These are phyloP conservation scores for Elymus sibiricus DNA, from an alignment of 176 grass and related monocot genomes.

Conservation along the genomic window DNA sequence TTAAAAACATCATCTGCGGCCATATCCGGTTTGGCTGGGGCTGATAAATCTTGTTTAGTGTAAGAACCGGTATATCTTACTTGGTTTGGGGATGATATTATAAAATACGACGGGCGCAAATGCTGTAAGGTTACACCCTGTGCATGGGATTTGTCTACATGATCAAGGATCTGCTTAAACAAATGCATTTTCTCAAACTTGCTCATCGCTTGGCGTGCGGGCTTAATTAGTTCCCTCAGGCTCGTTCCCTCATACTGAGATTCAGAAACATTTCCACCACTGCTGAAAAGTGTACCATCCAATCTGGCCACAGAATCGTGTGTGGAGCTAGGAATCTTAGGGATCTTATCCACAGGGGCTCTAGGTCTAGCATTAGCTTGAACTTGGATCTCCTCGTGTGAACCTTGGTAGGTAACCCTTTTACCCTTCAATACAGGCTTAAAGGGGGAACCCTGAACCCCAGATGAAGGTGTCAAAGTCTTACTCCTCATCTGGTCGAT, in stretches of 20 bases:
- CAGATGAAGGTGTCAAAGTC: conserved; percentile 25
- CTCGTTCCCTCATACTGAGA: conserved; percentile 38
- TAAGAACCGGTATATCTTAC: conserved; percentile 78
- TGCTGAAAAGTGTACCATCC: conserved; percentile 26
- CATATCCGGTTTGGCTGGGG: conserved; percentile 26
- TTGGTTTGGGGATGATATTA: conserved; percentile 45
- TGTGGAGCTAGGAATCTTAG: conserved; percentile 27
- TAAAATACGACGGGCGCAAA: conserved; percentile 80
- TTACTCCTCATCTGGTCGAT: conserved; percentile 50
- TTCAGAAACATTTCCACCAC: conserved; percentile 33
- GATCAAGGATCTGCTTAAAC: conserved; percentile 79
- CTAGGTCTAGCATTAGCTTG: conserved; percentile 44
- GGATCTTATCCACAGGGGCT: conserved; percentile 45
- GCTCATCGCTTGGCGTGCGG: conserved; percentile 42
- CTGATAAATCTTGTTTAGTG: conserved; percentile 45
- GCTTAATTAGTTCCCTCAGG: conserved; percentile 78
- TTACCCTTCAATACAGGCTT: conserved; percentile 78
- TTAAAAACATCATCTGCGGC: conserved; percentile 36
- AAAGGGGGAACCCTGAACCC: conserved; percentile 37
- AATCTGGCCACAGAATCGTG: conserved; percentile 33
- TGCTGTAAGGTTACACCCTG: conserved; percentile 62
- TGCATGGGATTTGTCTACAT: conserved; percentile 67
- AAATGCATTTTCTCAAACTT: conserved; percentile 79
- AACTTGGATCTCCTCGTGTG: conserved; percentile 29
- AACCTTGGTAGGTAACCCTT: conserved; percentile 39